Evolutionary conservation across 2,329 filamentous ascomycete genomes (phyloP).

Genomic region (Teratosphaeria viscida): DNA sequence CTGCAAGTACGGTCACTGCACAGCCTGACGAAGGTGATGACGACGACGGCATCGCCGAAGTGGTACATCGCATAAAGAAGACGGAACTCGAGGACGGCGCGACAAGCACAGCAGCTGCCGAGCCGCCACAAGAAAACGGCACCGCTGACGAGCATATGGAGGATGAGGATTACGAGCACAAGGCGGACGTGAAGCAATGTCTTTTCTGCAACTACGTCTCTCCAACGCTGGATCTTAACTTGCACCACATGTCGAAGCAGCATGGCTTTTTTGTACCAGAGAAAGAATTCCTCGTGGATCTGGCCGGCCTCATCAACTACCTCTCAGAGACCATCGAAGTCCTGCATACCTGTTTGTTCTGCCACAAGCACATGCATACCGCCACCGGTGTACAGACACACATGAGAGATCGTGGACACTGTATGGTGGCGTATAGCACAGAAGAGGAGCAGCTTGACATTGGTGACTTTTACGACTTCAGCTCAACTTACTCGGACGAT

Average conservation of each 20-base stretch:
- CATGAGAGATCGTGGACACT: conserved; percentile 94
- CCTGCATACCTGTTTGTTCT: conserved; percentile 76
- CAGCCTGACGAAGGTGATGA: conserved; percentile 40
- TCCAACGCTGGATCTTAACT: conserved; percentile 62
- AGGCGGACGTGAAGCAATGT: conserved; percentile 46
- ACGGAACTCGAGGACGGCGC: conserved; percentile 35
- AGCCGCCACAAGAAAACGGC: conserved; percentile 10
- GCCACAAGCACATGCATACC: conserved; percentile 70
- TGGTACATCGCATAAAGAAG: conserved; percentile 68
- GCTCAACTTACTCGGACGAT: conserved; percentile 83
- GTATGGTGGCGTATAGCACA: conserved; percentile 84
- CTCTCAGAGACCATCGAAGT: conserved; percentile 71
- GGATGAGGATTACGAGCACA: conserved; percentile 24
- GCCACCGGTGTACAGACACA: conserved; percentile 80
- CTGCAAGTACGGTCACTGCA: conserved; percentile 32
- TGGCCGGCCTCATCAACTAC: conserved; percentile 69
- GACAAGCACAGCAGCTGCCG: conserved; percentile 5
- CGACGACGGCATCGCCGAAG: conserved; percentile 49
- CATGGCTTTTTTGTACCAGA: conserved; percentile 97
- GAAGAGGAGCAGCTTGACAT: conserved; percentile 89
- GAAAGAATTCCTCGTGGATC: conserved; percentile 67
- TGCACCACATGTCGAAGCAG: conserved; percentile 79
- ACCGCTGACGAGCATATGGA: conserved; percentile 26
- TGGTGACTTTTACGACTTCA: conserved; percentile 95
- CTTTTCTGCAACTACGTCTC: conserved; percentile 89